Base-by-base conservation (phyloP, 2,329 filamentous ascomycete species). In the Eutypella sp. region DNA sequence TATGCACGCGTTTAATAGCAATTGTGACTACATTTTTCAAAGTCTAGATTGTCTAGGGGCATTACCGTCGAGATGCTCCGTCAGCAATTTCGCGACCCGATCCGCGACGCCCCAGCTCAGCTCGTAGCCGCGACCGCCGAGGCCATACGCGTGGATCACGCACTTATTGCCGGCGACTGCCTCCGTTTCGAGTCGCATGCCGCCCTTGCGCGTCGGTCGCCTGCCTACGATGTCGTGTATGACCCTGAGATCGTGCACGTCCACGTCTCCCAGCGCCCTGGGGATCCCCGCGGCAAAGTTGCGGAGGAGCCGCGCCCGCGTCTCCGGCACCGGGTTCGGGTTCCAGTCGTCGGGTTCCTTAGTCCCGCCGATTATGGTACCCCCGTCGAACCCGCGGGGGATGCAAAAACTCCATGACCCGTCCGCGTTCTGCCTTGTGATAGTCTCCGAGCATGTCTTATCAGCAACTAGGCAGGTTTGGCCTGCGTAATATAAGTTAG, bases 361-460 rank as follows among this genome's bases (percentile, higher is more conserved):
- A 9, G 81, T 86, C 0, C 82, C 82, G 5, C 82, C 83, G 18
- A 86, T 75, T 33, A 86, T 69, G 0, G 82, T 85, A 3, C 82
- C 82, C 3, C 82, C 82, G 27, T 77, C 69, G 22, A 81, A 75
- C 8, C 74, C 75, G 2, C 83, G 73, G 1, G 82, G 81, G 5
- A 86, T 78, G 39, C 74, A 73, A 51, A 85, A 85, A 1, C 74
- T 73, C 79, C 81, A 84, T 8, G 69, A 73, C 0, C 82, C 82
- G 57, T 85, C 81, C 1, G 70, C 69, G 55, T 80, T 77, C 53
- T 87, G 80, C 22, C 76, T 71, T 3, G 83, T 86, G 18, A 86
- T 68, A 0, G 60, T 59, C 1, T 62, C 63, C 3, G 59, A 49
- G 27, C 58, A 56, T 1, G 55, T 40, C 10, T 39, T 39, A 22